Conservation (phyloP, 1,284 basidiomycete genomes). For the Mrakiaceae sp. region DNA sequence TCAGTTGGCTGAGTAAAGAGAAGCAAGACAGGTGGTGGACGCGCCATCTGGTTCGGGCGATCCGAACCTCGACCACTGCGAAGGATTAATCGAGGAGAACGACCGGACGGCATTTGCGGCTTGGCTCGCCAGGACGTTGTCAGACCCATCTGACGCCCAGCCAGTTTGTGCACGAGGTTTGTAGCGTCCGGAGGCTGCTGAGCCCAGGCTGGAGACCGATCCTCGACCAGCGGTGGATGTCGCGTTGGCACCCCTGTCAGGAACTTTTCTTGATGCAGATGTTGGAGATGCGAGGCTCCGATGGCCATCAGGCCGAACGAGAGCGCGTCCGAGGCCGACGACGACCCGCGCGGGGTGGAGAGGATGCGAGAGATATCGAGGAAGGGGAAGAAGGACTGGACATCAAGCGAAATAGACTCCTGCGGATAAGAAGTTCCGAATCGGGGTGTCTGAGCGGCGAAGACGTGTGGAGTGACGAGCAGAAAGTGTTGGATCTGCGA, state of each 20-base stretch:
- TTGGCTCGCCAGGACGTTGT: not conserved
- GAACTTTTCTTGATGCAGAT: not conserved
- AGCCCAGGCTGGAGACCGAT: not conserved
- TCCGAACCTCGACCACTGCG: not conserved
- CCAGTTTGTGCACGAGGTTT: not conserved
- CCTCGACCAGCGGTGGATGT: not conserved
- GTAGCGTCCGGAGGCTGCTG: not conserved
- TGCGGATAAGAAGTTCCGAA: too few relatives aligned
- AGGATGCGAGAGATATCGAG: not conserved
- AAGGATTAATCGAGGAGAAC: not conserved
- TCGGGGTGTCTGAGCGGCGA: not conserved
- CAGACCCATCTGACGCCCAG: too few relatives aligned
- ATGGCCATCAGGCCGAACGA: not conserved
- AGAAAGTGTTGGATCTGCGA: not conserved
- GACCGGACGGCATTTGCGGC: not conserved
- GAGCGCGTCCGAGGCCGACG: not conserved
- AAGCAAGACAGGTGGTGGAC: not conserved
- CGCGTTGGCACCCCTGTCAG: too few relatives aligned
- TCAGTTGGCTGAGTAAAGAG: not conserved
- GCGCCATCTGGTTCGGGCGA: not conserved
- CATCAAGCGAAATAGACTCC: too few relatives aligned
- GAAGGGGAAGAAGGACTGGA: not conserved
- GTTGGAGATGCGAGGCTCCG: not conserved
- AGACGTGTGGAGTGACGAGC: not conserved
- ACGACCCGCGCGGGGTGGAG: not conserved